Conservation (phyloP, 2,329 filamentous ascomycete species). For the Pseudocercospora macadamiae region DNA sequence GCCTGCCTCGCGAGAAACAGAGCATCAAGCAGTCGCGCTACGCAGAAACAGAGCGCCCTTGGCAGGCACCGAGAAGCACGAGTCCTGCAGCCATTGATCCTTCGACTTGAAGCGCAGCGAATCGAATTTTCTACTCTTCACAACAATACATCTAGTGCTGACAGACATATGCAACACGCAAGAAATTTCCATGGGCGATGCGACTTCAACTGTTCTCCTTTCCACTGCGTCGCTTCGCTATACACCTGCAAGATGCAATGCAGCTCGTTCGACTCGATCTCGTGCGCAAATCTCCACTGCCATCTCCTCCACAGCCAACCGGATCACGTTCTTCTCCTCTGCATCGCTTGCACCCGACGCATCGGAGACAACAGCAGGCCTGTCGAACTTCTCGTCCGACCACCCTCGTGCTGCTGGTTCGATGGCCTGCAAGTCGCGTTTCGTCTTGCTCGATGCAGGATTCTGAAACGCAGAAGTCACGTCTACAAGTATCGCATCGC, state of each 20-base stretch:
- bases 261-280: neutral
- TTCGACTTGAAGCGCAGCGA: neutral
- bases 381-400: neutral
- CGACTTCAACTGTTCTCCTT: no score
- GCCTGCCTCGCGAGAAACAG: neutral
- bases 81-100: neutral
- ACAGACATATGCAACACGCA: neutral
- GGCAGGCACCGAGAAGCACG: slow-evolving; percentile 2
- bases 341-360: neutral
- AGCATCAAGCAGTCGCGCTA: neutral
- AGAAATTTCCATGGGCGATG: no score
- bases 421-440: neutral
- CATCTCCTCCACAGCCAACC: neutral
- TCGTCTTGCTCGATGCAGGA: neutral
- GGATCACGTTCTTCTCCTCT: neutral
- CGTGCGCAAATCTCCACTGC: neutral
- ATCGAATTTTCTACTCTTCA: neutral
- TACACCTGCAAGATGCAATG: neutral
- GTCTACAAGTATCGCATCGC: neutral
- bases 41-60: neutral
- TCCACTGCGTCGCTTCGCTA: no score
- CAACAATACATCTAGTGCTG: neutral
- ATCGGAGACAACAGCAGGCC: neutral
- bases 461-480: neutral
- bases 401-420: neutral